phyloP scores from a whole-genome alignment of 192 early-diverging fungal genomes.

The Coemansia sp. region DNA sequence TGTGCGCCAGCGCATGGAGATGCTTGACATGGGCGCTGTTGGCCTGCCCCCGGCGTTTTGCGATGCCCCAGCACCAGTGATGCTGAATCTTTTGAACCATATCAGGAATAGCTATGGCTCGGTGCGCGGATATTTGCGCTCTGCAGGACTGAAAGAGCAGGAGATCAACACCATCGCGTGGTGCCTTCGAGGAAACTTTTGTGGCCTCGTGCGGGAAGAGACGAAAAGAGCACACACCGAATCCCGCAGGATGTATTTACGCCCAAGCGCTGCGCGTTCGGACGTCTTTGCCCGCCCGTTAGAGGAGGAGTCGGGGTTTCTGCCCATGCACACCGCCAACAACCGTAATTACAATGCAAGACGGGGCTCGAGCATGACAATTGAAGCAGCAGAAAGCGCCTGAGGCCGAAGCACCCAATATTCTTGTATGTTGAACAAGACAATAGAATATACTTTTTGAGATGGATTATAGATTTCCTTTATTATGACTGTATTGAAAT shows the following conservation, averaged over 20 bases:
- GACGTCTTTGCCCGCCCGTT: slow-evolving; percentile 12
- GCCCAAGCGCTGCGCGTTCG: slow-evolving; percentile 21
- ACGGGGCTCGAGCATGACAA: background rate
- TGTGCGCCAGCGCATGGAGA: slow-evolving; percentile 49
- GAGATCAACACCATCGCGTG: slow-evolving; percentile 50
- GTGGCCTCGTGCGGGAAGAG: slow-evolving; percentile 27
- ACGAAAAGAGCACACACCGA: slow-evolving; percentile 8
- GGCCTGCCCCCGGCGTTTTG: slow-evolving; percentile 59
- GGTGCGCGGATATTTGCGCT: slow-evolving; percentile 43
- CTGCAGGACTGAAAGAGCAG: slow-evolving; percentile 36
- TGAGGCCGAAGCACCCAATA: background rate
- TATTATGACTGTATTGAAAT: background rate
- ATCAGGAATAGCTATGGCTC: slow-evolving; percentile 42
- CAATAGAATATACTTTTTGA: background rate
- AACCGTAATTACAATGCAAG: background rate
- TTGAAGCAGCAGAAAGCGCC: background rate
- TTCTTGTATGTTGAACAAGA: background rate
- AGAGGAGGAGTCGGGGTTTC: background rate
- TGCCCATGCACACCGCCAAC: background rate
- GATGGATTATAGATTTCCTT: background rate
- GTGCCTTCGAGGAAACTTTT: slow-evolving; percentile 55
- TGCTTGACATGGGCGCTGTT: slow-evolving; percentile 55
- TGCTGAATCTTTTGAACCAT: slow-evolving; percentile 36
- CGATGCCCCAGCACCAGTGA: slow-evolving; percentile 55
- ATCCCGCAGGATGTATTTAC: slow-evolving; percentile 21